Evolutionary conservation across 805 yeast genomes (phyloP).

Genomic region (Candida oleophila): DNA sequence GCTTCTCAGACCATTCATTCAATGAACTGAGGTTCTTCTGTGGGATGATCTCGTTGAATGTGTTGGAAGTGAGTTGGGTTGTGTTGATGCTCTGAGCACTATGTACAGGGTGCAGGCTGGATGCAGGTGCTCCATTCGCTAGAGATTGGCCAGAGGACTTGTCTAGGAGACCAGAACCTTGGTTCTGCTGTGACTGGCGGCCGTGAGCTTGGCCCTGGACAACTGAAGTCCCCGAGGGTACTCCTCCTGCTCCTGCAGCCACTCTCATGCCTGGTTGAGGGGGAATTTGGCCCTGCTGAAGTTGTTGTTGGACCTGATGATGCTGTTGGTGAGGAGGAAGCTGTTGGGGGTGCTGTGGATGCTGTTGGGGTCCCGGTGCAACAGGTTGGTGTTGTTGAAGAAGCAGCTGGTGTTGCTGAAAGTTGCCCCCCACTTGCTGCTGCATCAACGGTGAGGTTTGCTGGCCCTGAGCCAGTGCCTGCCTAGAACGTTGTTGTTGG

Average conservation of each 20-base stretch:
- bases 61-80: not conserved
- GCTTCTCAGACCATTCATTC: slow-evolving; percentile 56
- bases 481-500: slow-evolving; percentile 2
- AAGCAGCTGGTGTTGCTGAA: slow-evolving; percentile 7
- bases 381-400: slow-evolving; percentile 15
- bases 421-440: slow-evolving; percentile 7
- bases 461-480: slow-evolving; percentile 4
- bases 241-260: slow-evolving; percentile 5
- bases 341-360: slow-evolving; percentile 14
- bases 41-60: slow-evolving; percentile 13
- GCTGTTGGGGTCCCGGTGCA: no score
- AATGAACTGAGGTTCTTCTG: slow-evolving; percentile 23
- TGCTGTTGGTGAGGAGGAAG: slow-evolving; percentile 8
- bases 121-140: not conserved
- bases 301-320: slow-evolving; percentile 4
- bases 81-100: slow-evolving; percentile 3
- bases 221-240: no score
- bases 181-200: not conserved
- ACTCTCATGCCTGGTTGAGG: slow-evolving; percentile 17
- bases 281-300: slow-evolving; percentile 13
- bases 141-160: not conserved
- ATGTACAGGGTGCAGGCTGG: not conserved
- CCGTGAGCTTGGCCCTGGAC: not conserved
- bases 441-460: slow-evolving; percentile 5
- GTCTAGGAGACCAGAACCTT: no score